Conservation (phyloP, 2,329 filamentous ascomycete genomes). For the Mycocentrospora acerina region DNA sequence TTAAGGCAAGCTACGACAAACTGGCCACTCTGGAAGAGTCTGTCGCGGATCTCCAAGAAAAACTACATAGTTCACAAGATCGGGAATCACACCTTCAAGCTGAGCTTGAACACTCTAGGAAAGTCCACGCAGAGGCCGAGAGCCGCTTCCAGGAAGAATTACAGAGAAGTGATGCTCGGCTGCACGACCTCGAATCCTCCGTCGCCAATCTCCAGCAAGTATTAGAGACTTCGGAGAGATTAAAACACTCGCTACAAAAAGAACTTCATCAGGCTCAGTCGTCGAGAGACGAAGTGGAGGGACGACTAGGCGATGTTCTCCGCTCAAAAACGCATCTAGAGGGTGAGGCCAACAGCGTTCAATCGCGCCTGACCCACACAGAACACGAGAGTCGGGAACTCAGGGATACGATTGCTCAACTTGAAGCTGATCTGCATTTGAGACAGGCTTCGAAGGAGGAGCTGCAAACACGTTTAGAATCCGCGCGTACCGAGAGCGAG, state of each 20-base stretch:
- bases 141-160: constrained; percentile 11
- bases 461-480: constrained; percentile 11
- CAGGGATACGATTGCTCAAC: constrained; percentile 7
- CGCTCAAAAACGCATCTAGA: constrained; percentile 12
- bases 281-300: constrained; percentile 13
- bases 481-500: constrained; percentile 9
- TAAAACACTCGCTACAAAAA: constrained; percentile 13
- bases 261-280: constrained; percentile 15
- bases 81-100: constrained; percentile 16
- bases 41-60: constrained; percentile 17
- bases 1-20: constrained; percentile 22
- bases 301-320: constrained; percentile 8
- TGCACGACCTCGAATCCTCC: constrained; percentile 26
- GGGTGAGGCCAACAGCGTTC: constrained; percentile 6
- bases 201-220: constrained; percentile 16
- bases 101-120: constrained; percentile 19
- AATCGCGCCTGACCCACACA: constrained; percentile 4
- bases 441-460: constrained; percentile 6
- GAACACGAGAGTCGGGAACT: constrained; percentile 9
- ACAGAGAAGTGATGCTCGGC: constrained; percentile 18
- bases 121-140: constrained; percentile 16
- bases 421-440: constrained; percentile 8
- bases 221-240: constrained; percentile 17
- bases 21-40: constrained; percentile 26
- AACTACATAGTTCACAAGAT: constrained; percentile 22